These are phyloP conservation scores for Boletus bicolor DNA, from an alignment of 768 basidiomycete genomes.

Conservation along the genomic window DNA sequence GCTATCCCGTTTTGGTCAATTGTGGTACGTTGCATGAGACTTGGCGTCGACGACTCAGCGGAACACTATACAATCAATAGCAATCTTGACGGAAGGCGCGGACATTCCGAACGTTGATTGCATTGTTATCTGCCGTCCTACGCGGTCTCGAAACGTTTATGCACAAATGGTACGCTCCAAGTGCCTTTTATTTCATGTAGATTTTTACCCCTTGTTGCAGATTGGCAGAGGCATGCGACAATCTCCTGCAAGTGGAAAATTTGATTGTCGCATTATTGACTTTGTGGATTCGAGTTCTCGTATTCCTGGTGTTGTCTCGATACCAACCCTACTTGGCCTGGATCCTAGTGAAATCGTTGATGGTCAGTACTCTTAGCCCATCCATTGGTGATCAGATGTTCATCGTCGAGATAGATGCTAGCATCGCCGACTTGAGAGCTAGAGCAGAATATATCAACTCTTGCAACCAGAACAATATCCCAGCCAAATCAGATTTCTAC, in stretches of 20 bases:
- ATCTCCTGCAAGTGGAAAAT: slow-evolving; percentile 76
- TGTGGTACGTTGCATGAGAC: slow-evolving; percentile 56
- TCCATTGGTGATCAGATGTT: neutral
- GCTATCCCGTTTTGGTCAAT: slow-evolving; percentile 85
- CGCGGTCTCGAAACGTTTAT: slow-evolving; percentile 83
- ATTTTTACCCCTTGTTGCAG: slow-evolving; percentile 38
- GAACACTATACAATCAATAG: slow-evolving; percentile 28
- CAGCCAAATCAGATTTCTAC: slow-evolving; percentile 18
- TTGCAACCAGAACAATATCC: neutral
- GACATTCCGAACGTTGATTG: slow-evolving; percentile 97
- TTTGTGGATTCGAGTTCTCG: slow-evolving; percentile 76
- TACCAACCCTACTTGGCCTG: slow-evolving; percentile 83
- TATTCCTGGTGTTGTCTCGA: slow-evolving; percentile 68
- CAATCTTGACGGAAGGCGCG: slow-evolving; percentile 89
- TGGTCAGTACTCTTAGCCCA: slow-evolving; percentile 37
- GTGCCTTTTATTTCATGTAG: neutral
- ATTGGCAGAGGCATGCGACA: slow-evolving; percentile 91
- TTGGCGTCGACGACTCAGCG: neutral
- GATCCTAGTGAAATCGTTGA: slow-evolving; percentile 65
- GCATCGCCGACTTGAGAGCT: slow-evolving; percentile 45
- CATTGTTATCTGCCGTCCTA: slow-evolving; percentile 82
- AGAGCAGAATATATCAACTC: slow-evolving; percentile 29
- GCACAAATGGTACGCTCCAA: slow-evolving; percentile 75
- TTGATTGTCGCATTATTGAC: slow-evolving; percentile 85
- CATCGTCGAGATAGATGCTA: slow-evolving; percentile 43